Conservation (phyloP, 768 basidiomycete genomes). For the Lepiota brunneoincarnata region DNA sequence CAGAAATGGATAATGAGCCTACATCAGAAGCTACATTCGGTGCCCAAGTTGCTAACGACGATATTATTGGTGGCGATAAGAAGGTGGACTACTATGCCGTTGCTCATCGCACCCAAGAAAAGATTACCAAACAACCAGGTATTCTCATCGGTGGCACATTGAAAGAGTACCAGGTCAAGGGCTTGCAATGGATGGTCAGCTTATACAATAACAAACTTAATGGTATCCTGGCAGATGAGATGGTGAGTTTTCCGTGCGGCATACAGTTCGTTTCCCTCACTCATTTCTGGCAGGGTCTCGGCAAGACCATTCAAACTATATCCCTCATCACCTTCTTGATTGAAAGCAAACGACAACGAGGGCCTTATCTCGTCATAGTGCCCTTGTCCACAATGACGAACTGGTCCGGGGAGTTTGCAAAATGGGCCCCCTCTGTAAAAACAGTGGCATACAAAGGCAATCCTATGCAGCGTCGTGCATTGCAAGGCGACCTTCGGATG, state of each 20-base stretch:
- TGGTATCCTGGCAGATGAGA: constrained; percentile 93
- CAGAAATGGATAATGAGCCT: constrained; percentile 51
- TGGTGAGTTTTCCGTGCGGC: constrained; percentile 47
- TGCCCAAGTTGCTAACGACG: constrained; percentile 68
- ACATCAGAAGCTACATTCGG: constrained; percentile 90
- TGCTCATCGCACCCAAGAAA: constrained; percentile 91
- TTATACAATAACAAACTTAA: constrained; percentile 95
- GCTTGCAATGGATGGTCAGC: constrained; percentile 98
- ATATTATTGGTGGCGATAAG: constrained; percentile 51
- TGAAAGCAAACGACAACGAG: constrained; percentile 85
- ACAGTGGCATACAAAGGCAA: constrained; percentile 90
- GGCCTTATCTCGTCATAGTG: constrained; percentile 94
- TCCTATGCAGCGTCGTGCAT: constrained; percentile 72
- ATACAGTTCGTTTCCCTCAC: constrained; percentile 9
- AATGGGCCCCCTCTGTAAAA: constrained; percentile 87
- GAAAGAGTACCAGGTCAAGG: constrained; percentile 94
- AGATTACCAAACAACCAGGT: constrained; percentile 65
- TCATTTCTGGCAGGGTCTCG: constrained; percentile 66
- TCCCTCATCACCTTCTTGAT: constrained; percentile 95
- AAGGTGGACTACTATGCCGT: constrained; percentile 97
- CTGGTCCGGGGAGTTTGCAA: constrained; percentile 96
- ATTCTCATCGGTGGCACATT: constrained; percentile 85
- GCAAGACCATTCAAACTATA: constrained; percentile 93
- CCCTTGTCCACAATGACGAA: constrained; percentile 96
- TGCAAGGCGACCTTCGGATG: constrained; percentile 74